Conservation (phyloP, 441 rosid genomes). For the Corymbia citriodora region DNA sequence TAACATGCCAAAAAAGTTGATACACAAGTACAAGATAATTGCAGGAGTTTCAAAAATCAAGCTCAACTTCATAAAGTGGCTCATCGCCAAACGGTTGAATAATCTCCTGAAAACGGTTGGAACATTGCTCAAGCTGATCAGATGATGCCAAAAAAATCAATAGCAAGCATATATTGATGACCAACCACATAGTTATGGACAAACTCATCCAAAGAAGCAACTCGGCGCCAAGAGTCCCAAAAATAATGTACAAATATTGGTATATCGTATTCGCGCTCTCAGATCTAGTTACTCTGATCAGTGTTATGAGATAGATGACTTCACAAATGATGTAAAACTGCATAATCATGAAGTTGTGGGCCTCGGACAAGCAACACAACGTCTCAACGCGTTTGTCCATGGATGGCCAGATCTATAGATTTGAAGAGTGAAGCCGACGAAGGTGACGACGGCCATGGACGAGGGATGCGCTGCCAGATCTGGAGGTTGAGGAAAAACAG, state of each 20-base stretch:
- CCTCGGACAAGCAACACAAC: too few relatives aligned
- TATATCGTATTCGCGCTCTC: rapidly evolving
- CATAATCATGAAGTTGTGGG: rapidly evolving
- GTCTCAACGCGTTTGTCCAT: too few relatives aligned
- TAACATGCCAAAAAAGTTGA: neutral
- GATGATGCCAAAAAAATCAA: neutral
- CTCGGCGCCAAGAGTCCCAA: rapidly evolving
- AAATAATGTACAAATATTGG: neutral
- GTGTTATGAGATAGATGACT: neutral
- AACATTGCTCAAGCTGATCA: neutral
- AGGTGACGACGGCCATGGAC: too few relatives aligned
- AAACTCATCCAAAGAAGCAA: neutral
- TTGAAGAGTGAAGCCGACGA: too few relatives aligned
- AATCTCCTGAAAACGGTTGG: neutral
- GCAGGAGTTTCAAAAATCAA: neutral
- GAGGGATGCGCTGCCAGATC: too few relatives aligned
- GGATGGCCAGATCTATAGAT: too few relatives aligned
- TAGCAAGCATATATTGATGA: neutral
- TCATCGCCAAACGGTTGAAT: neutral
- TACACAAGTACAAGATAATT: neutral
- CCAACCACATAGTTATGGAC: neutral
- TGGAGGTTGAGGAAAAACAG: too few relatives aligned
- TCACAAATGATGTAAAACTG: neutral
- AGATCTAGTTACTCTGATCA: rapidly evolving
- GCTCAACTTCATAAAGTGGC: neutral